Evolutionary conservation across 345 rosid genomes (phyloP).

Genomic region (Acer yangbiense): DNA sequence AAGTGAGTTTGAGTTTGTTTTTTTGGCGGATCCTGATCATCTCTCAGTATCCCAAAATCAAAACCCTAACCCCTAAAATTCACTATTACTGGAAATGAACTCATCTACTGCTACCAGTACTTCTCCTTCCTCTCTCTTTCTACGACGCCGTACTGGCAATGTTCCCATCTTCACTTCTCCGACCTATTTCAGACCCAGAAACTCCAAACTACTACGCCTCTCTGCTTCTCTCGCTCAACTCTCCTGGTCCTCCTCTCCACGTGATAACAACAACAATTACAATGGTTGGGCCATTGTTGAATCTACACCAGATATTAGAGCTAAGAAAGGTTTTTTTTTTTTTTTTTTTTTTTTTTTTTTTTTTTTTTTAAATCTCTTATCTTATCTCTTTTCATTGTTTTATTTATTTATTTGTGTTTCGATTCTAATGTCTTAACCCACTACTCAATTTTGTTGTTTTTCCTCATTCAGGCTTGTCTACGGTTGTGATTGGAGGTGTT

Average conservation of each 20-base stretch:
- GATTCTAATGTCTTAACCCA: background rate
- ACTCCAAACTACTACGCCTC: slow-evolving; percentile 40
- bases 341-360: background rate
- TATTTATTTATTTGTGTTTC: background rate
- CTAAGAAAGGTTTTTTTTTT: slow-evolving; percentile 39
- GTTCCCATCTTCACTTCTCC: slow-evolving; percentile 32
- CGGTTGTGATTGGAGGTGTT: slow-evolving; percentile 45
- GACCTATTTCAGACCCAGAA: slow-evolving; percentile 22
- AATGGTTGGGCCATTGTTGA: slow-evolving; percentile 71
- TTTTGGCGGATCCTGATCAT: background rate
- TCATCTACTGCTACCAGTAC: slow-evolving; percentile 33
- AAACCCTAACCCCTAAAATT: background rate
- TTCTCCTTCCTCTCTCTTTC: slow-evolving; percentile 25
- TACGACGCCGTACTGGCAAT: slow-evolving; percentile 37
- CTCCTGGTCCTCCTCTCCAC: slow-evolving; percentile 61
- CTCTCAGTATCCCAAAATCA: background rate
- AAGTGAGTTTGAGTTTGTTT: background rate
- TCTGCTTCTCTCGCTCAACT: slow-evolving; percentile 44
- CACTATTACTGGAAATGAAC: slow-evolving; percentile 29
- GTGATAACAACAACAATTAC: slow-evolving; percentile 26
- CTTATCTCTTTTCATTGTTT: background rate
- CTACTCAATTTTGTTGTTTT: slow-evolving; percentile 9
- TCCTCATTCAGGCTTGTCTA: slow-evolving; percentile 52
- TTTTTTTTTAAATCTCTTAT: too few relatives aligned
- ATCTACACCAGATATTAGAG: slow-evolving; percentile 25